Evolutionary conservation across 1,139 yeast species (phyloP), one percentile per base, ranked within the genome.

Genomic region (Suhomyces bribrorum): DNA sequence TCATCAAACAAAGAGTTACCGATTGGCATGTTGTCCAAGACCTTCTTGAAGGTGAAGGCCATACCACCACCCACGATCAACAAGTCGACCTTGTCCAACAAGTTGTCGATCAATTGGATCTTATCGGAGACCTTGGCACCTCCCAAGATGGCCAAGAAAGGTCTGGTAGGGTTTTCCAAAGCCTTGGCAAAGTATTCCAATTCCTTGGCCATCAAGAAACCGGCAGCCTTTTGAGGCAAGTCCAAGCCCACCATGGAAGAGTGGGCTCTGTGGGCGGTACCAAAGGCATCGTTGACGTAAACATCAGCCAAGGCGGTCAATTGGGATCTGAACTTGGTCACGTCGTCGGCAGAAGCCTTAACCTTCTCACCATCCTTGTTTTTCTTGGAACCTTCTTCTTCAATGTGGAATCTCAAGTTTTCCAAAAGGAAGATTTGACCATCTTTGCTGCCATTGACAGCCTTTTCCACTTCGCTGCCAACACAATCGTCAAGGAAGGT

Each of bases 221-320:
- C 97, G 48, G 96, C 84, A 56, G 97, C 97, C 73, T 88, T 86
- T 74, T 87, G 88, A 46, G 92, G 90, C 56, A 88, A 79, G 57
- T 90, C 88, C 54, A 90, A 75, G 59, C 97, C 97, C 60, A 92
- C 97, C 88, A 92, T 89, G 34, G 97, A 90, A 37, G 97, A 88
- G 77, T 90, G 97, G 48, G 97, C 97, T 77, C 97, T 87, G 83
- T 90, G 97, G 40, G 97, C 96, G 50, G 97, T 92, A 64, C 97
- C 97, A 60, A 90, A 90, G 44, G 97, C 97, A 66, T 90, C 97
- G 70, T 90, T 90, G 66, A 90, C 82, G 75, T 90, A 90, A 52
- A 90, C 95, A 59, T 90, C 97, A 52, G 96, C 97, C 60, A 90
- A 77, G 43, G 86, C 70, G 57, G 96, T 86, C 73, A 90, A 81